These are phyloP conservation scores for Penicillium psychrofluorescens DNA, from an alignment of 495 filamentous ascomycete genomes.

Conservation along the genomic window DNA sequence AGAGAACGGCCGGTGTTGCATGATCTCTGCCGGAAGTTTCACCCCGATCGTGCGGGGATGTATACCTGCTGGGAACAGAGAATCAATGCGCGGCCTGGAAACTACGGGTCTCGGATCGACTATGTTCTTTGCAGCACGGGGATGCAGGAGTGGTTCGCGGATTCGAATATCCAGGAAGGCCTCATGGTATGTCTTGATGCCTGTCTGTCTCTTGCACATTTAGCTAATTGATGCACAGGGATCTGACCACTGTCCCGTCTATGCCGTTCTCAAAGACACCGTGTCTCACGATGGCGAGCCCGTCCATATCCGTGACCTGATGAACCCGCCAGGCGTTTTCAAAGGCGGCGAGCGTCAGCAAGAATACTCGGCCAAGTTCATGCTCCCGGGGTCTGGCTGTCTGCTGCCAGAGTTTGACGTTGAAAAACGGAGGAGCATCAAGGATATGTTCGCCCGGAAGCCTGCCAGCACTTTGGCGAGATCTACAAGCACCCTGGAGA, in stretches of 20 bases:
- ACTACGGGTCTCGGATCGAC: slow-evolving; percentile 87
- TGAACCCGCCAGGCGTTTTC: slow-evolving; percentile 77
- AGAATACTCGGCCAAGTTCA: slow-evolving; percentile 57
- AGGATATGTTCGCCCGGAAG: slow-evolving; percentile 79
- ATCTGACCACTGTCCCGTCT: slow-evolving; percentile 96
- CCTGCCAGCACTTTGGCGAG: slow-evolving; percentile 15
- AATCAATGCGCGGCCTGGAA: slow-evolving; percentile 81
- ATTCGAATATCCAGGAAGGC: slow-evolving; percentile 93
- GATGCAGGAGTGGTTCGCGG: slow-evolving; percentile 78
- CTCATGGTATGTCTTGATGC: slow-evolving; percentile 51
- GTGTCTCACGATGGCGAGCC: slow-evolving; percentile 44
- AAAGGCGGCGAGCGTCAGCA: slow-evolving; percentile 57
- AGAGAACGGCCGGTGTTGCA: slow-evolving; percentile 70
- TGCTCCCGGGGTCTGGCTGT: slow-evolving; percentile 69
- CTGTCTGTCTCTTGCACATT: neutral
- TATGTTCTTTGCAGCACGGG: slow-evolving; percentile 78
- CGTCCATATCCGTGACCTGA: slow-evolving; percentile 59
- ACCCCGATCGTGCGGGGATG: slow-evolving; percentile 77
- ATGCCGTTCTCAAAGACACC: slow-evolving; percentile 60
- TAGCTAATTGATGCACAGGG: slow-evolving; percentile 42
- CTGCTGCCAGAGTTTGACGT: slow-evolving; percentile 73
- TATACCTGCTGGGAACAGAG: slow-evolving; percentile 92
- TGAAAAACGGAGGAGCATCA: slow-evolving; percentile 73
- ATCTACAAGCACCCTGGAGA: slow-evolving; percentile 1
- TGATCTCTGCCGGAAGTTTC: slow-evolving; percentile 81